phyloP scores from a whole-genome alignment of 2,329 filamentous ascomycete species.

The Xylaria multiplex region DNA sequence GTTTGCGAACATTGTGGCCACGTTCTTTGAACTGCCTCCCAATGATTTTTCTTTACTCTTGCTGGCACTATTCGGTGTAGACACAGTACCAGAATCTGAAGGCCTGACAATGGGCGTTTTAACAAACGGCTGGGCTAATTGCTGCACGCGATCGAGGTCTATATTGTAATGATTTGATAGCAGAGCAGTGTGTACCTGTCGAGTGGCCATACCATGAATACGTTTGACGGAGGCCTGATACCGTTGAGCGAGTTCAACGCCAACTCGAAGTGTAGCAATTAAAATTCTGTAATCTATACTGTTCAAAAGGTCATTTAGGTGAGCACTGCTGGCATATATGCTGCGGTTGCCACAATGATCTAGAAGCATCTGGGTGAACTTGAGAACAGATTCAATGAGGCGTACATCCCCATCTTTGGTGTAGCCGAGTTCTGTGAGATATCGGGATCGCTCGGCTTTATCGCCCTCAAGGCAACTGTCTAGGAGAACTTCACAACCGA shows the following conservation, averaged over 20 bases:
- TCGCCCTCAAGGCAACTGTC: slow-evolving; percentile 60
- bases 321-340: slow-evolving; percentile 92
- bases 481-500: slow-evolving; percentile 72
- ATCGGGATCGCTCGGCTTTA: slow-evolving; percentile 56
- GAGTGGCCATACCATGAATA: slow-evolving; percentile 67
- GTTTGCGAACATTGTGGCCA: slow-evolving; percentile 77
- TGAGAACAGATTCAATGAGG: slow-evolving; percentile 80
- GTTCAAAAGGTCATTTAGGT: slow-evolving; percentile 88
- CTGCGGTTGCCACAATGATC: slow-evolving; percentile 97
- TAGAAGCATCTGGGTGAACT: slow-evolving; percentile 86
- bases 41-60: slow-evolving; percentile 81
- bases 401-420: slow-evolving; percentile 79
- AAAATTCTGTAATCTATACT: slow-evolving; percentile 84
- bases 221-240: slow-evolving; percentile 91
- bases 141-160: slow-evolving; percentile 82
- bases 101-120: slow-evolving; percentile 71
- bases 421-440: slow-evolving; percentile 70
- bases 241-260: slow-evolving; percentile 86
- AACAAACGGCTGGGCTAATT: slow-evolving; percentile 82
- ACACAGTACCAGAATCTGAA: slow-evolving; percentile 61
- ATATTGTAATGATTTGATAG: slow-evolving; percentile 87
- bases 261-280: slow-evolving; percentile 80
- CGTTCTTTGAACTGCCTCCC: slow-evolving; percentile 55
- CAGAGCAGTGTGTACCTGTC: slow-evolving; percentile 75
- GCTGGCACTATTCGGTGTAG: slow-evolving; percentile 63